These are phyloP conservation scores for Sambucus nigra DNA, from an alignment of 129 eudicot genomes.

Conservation along the genomic window DNA sequence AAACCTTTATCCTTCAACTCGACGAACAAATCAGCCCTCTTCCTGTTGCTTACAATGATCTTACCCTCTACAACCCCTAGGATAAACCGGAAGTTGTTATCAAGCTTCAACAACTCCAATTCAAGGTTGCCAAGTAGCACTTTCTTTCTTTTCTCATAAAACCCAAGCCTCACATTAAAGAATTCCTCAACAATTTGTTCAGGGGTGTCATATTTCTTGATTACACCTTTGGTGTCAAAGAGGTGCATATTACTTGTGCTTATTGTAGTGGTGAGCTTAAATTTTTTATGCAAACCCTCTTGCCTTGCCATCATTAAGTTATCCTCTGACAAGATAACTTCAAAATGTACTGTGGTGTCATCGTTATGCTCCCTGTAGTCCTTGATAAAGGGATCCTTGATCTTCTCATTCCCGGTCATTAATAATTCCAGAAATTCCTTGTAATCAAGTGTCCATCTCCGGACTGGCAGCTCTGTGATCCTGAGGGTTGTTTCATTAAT, in stretches of 20 bases:
- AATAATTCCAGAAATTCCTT: neutral
- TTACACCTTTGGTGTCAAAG: neutral
- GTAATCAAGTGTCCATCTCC: neutral
- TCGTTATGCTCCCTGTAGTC: neutral
- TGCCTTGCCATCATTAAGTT: neutral
- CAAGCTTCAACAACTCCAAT: neutral
- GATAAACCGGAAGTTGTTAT: too few species aligned
- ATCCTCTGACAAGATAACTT: neutral
- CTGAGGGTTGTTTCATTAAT: neutral
- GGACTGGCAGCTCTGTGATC: neutral
- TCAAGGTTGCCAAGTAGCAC: too few species aligned
- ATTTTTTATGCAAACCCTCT: neutral
- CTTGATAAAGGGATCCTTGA: neutral
- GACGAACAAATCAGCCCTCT: too few species aligned
- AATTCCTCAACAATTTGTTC: neutral
- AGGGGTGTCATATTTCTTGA: neutral
- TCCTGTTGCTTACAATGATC: slow-evolving; percentile 60
- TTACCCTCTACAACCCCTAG: too few species aligned
- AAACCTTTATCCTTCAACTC: too few species aligned
- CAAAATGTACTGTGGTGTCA: neutral
- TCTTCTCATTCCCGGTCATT: neutral
- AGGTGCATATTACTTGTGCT: neutral
- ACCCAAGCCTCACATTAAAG: neutral
- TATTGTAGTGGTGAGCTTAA: neutral
- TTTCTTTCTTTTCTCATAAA: neutral